Conservation (phyloP, 371 early-diverging fungal genomes). For the Syncephalastrum monosporum region DNA sequence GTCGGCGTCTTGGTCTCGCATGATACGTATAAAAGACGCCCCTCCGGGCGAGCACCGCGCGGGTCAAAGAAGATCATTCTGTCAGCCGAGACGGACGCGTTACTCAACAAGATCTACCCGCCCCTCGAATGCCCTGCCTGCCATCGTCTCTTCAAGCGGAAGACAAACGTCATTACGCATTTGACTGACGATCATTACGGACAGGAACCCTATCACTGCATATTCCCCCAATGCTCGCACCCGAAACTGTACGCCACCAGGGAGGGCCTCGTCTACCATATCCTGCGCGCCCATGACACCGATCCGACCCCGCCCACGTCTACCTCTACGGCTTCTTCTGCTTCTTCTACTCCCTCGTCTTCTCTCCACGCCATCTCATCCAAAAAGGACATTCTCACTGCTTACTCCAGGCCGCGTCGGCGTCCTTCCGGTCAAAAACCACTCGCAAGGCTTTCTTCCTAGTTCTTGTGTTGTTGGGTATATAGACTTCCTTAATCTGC, state of each 20-base stretch:
- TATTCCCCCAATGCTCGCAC: conserved; percentile 38
- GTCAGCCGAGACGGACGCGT: conserved; percentile 23
- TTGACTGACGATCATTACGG: conserved; percentile 37
- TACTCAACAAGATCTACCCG: conserved; percentile 34
- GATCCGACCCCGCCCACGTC: background rate
- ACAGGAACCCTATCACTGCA: conserved; percentile 47
- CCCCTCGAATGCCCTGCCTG: conserved; percentile 48
- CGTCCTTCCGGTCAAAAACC: too few relatives aligned
- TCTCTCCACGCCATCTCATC: too few relatives aligned
- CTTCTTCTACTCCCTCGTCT: too few relatives aligned
- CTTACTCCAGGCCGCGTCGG: too few relatives aligned
- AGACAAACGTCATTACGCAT: conserved; percentile 50
- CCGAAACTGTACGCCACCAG: conserved; percentile 45
- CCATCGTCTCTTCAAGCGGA: conserved; percentile 32
- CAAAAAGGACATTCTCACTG: too few relatives aligned
- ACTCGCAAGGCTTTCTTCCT: too few relatives aligned
- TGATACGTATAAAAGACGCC: too few relatives aligned
- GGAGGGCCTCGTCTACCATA: conserved; percentile 50
- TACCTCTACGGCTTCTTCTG: too few relatives aligned
- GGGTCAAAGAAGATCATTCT: conserved; percentile 31
- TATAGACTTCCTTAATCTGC: too few relatives aligned
- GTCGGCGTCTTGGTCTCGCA: too few relatives aligned
- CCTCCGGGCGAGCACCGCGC: conserved; percentile 13
- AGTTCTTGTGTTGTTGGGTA: too few relatives aligned
- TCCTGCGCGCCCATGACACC: conserved; percentile 38